Percentiles rank a stretch among this genome's conserved stretches.
Evolutionary conservation across 441 rosid genomes (phyloP).

Genomic region (Gossypium aridum): DNA sequence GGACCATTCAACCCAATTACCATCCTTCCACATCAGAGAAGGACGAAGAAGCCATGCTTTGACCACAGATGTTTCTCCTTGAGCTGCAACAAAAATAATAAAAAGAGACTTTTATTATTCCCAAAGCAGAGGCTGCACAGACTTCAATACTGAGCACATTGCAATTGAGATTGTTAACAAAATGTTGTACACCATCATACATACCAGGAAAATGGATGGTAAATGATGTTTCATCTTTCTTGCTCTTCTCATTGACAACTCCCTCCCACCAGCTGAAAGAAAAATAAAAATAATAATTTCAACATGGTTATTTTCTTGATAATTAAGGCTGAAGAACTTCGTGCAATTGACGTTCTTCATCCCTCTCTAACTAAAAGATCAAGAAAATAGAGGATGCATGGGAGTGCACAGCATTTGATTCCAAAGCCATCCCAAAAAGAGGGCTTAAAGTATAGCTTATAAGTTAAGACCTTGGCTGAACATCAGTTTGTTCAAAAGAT

Average conservation of each 20-base stretch:
- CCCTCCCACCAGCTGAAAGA: conserved; percentile 91
- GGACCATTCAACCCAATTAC: conserved; percentile 86
- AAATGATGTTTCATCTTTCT: conserved; percentile 61
- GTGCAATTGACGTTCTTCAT: not conserved
- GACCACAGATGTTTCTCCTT: conserved; percentile 49
- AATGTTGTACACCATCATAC: conserved; percentile 7
- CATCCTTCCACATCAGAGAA: conserved; percentile 80
- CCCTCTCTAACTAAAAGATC: not conserved
- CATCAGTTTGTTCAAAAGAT: not conserved
- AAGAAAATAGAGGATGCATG: not conserved
- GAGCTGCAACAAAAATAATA: conserved; percentile 41
- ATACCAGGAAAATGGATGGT: conserved; percentile 80
- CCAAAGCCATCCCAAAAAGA: not conserved
- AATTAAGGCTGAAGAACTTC: not conserved
- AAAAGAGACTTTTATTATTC: not conserved
- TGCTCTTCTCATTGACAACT: conserved; percentile 65
- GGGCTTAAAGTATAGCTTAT: not conserved
- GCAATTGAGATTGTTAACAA: not conserved
- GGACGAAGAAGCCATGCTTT: conserved; percentile 85
- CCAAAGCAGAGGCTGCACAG: conserved; percentile 1
- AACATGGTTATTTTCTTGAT: not conserved
- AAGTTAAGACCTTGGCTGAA: not conserved
- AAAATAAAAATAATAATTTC: conserved; percentile 13
- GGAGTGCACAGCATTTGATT: not conserved
- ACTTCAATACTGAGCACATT: not conserved